These are phyloP conservation scores for Coemansia sp. DNA, from an alignment of 192 early-diverging fungal genomes.

Conservation along the genomic window DNA sequence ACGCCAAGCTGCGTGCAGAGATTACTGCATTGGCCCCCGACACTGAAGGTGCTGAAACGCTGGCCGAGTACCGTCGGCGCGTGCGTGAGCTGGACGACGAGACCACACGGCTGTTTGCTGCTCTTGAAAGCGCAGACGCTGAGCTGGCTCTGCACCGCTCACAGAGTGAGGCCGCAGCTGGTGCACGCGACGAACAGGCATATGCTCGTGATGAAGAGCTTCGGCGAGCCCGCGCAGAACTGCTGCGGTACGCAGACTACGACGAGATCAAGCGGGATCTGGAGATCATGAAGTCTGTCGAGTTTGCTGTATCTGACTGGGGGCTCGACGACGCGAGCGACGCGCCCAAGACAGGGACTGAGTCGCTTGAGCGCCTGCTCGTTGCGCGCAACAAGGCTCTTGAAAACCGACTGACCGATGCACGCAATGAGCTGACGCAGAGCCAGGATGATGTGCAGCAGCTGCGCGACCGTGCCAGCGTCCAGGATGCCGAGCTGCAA, in stretches of 20 bases:
- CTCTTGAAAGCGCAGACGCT: slow-evolving; percentile 39
- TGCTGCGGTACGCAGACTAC: slow-evolving; percentile 75
- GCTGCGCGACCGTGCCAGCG: slow-evolving; percentile 28
- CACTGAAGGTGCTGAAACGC: slow-evolving; percentile 20
- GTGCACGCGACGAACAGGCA: slow-evolving; percentile 26
- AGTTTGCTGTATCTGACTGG: slow-evolving; percentile 62
- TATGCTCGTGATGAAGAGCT: slow-evolving; percentile 61
- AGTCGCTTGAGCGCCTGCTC: slow-evolving; percentile 74
- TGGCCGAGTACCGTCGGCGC: slow-evolving; percentile 46
- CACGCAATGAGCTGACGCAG: slow-evolving; percentile 51
- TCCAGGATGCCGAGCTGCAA: slow-evolving; percentile 57
- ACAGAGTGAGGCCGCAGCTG: slow-evolving; percentile 5
- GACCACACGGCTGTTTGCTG: slow-evolving; percentile 28
- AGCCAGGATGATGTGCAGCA: slow-evolving; percentile 7
- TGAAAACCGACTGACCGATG: slow-evolving; percentile 66
- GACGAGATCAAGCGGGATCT: slow-evolving; percentile 85
- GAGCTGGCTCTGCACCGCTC: slow-evolving; percentile 29
- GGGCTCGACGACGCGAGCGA: slow-evolving; percentile 41
- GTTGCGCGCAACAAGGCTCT: slow-evolving; percentile 83
- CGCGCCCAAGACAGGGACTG: slow-evolving; percentile 50
- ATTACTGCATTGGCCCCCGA: slow-evolving; percentile 32
- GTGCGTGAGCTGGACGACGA: slow-evolving; percentile 37
- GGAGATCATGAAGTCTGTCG: slow-evolving; percentile 67
- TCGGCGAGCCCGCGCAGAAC: slow-evolving; percentile 49
- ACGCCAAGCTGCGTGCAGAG: slow-evolving; percentile 56